Evolutionary conservation across 2,329 filamentous ascomycete species (phyloP).

Genomic region (Lasiodiplodia citricola): DNA sequence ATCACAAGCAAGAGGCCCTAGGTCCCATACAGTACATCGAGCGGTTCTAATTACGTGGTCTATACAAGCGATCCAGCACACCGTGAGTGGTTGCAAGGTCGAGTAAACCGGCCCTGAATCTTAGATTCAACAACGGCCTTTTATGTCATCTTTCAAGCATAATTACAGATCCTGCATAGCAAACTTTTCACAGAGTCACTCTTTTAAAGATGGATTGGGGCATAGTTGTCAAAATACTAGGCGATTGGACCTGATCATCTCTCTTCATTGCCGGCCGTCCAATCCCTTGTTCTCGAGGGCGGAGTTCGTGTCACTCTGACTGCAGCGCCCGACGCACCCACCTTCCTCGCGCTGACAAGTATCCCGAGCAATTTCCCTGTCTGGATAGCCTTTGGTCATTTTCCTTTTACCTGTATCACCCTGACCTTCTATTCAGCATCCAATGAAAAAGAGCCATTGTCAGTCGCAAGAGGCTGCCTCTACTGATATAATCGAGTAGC

Average conservation of each 20-base stretch:
- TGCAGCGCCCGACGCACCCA: too few relatives aligned
- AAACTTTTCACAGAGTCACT: background rate
- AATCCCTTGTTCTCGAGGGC: background rate
- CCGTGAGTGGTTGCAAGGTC: background rate
- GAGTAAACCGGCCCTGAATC: background rate
- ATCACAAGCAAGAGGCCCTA: too few relatives aligned
- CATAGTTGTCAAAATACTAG: background rate
- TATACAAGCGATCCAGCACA: background rate
- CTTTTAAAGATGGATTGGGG: background rate
- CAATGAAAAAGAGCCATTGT: background rate
- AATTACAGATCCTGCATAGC: background rate
- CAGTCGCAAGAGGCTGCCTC: background rate
- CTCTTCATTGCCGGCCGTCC: background rate
- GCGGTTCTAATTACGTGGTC: background rate
- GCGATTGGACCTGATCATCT: background rate
- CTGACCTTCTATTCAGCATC: background rate
- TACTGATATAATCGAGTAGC: too few relatives aligned
- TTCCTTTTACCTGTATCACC: too few relatives aligned
- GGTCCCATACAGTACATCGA: too few relatives aligned
- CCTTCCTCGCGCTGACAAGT: background rate
- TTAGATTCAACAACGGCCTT: background rate
- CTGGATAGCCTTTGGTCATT: background rate
- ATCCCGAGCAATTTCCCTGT: background rate
- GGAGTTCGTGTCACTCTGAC: too few relatives aligned
- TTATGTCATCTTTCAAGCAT: background rate